Percentiles rank a stretch among this genome's conserved stretches.
Evolutionary conservation across 352 stramenopile species (phyloP).

Genomic region (Pythium insidiosum): DNA sequence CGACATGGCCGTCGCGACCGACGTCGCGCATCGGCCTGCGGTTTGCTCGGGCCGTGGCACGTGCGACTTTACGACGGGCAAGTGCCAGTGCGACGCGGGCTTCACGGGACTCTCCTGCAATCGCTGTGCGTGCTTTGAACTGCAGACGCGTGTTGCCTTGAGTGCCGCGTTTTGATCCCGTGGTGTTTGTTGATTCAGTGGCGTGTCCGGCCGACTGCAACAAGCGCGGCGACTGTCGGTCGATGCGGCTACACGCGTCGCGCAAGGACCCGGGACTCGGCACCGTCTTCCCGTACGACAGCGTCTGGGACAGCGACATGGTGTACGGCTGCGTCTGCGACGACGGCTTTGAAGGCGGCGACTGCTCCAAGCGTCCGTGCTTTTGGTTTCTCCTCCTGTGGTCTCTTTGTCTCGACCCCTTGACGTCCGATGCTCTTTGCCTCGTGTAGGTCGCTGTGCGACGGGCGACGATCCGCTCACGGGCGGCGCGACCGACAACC

Average conservation of each 20-base stretch:
- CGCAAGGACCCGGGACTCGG: constrained; percentile 56
- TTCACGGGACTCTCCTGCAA: constrained; percentile 80
- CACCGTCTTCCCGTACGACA: constrained; percentile 31
- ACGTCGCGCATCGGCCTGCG: constrained; percentile 38
- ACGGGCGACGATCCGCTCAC: constrained; percentile 69
- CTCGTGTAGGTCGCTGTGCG: constrained; percentile 32
- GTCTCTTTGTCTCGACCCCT: not conserved
- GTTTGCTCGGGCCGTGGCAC: constrained; percentile 60
- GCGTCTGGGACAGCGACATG: constrained; percentile 83
- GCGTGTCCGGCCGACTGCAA: constrained; percentile 56
- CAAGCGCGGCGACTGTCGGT: constrained; percentile 62
- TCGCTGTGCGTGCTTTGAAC: constrained; percentile 49
- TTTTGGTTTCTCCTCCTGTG: constrained; percentile 1
- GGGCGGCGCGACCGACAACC: constrained; percentile 37
- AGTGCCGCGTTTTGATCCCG: too few species aligned
- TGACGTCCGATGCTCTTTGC: not conserved
- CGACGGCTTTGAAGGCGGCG: constrained; percentile 68
- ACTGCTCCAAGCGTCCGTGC: constrained; percentile 71
- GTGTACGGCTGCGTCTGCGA: constrained; percentile 88
- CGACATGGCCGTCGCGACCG: constrained; percentile 39
- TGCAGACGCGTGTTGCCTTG: too few species aligned
- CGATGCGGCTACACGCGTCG: constrained; percentile 48
- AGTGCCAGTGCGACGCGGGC: constrained; percentile 64
- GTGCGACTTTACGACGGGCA: constrained; percentile 52
- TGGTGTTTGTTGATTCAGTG: too few species aligned